Percentiles rank a stretch among this genome's conserved stretches.
These are phyloP conservation scores for Geotrichum ghanense DNA, from an alignment of 805 yeast species.

Conservation along the genomic window DNA sequence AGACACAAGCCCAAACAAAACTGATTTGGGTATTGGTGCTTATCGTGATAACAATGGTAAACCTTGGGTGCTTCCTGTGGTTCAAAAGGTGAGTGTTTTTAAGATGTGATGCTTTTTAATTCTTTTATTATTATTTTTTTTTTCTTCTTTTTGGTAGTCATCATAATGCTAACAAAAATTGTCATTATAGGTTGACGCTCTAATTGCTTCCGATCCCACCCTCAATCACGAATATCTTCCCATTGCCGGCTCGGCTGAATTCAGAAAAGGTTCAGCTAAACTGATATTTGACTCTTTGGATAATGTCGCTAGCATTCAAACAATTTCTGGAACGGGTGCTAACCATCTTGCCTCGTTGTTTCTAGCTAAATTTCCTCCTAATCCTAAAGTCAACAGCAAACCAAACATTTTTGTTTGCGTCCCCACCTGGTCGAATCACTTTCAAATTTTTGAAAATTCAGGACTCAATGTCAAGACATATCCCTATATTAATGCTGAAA, in stretches of 20 bases:
- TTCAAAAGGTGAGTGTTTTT: slow-evolving; percentile 35
- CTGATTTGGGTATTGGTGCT: slow-evolving; percentile 80
- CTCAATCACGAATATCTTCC: slow-evolving; percentile 83
- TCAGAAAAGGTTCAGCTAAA: slow-evolving; percentile 59
- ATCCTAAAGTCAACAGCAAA: slow-evolving; percentile 17
- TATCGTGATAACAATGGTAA: slow-evolving; percentile 58
- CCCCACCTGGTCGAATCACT: slow-evolving; percentile 99
- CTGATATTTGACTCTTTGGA: slow-evolving; percentile 56
- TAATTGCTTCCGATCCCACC: slow-evolving; percentile 49
- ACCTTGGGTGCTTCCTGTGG: slow-evolving; percentile 65
- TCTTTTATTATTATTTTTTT: background rate
- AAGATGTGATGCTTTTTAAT: background rate
- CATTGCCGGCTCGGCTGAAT: slow-evolving; percentile 64
- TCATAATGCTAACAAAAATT: background rate
- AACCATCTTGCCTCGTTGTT: slow-evolving; percentile 77
- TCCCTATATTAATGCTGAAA: slow-evolving; percentile 74
- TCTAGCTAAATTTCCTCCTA: slow-evolving; percentile 39
- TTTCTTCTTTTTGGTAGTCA: no score
- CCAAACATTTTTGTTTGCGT: slow-evolving; percentile 53
- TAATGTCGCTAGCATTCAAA: slow-evolving; percentile 51
- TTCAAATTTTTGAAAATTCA: slow-evolving; percentile 60
- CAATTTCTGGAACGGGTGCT: slow-evolving; percentile 85
- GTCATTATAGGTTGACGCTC: slow-evolving; percentile 33
- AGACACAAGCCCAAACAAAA: slow-evolving; percentile 38
- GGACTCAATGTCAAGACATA: slow-evolving; percentile 61